phyloP scores from a whole-genome alignment of 2,329 filamentous ascomycete species.

The Exserohilum rostratum region DNA sequence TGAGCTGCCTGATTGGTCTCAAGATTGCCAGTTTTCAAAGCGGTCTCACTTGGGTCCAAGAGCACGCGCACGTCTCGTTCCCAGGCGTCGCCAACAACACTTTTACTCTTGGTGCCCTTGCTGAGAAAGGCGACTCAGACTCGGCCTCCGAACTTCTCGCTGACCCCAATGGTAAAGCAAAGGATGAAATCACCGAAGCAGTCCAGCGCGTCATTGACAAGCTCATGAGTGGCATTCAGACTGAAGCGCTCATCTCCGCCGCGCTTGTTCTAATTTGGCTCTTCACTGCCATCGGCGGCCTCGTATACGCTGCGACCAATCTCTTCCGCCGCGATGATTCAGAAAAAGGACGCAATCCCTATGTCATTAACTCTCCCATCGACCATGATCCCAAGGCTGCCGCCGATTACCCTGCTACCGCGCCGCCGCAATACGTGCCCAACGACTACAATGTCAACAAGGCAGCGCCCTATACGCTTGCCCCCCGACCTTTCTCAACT shows the following conservation, averaged over 20 bases:
- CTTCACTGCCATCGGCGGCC: slow-evolving; percentile 75
- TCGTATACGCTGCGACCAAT: slow-evolving; percentile 68
- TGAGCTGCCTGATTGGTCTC: slow-evolving; percentile 85
- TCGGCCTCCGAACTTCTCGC: slow-evolving; percentile 76
- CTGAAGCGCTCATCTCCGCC: slow-evolving; percentile 80
- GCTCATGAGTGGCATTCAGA: slow-evolving; percentile 70
- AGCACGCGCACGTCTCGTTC: slow-evolving; percentile 82
- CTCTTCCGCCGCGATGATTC: slow-evolving; percentile 63
- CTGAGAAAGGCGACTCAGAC: slow-evolving; percentile 55
- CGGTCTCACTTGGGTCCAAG: slow-evolving; percentile 90
- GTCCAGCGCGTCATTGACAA: slow-evolving; percentile 72
- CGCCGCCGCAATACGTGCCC: slow-evolving; percentile 51
- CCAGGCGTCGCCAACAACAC: slow-evolving; percentile 79
- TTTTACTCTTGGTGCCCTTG: slow-evolving; percentile 78
- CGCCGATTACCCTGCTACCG: slow-evolving; percentile 38
- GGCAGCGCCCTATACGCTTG: slow-evolving; percentile 55
- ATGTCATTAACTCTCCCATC: slow-evolving; percentile 40
- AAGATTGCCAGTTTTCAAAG: slow-evolving; percentile 86
- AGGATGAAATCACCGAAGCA: slow-evolving; percentile 80
- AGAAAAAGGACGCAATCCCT: slow-evolving; percentile 27
- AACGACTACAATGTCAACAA: slow-evolving; percentile 52
- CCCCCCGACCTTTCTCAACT: slow-evolving; percentile 52
- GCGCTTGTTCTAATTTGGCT: slow-evolving; percentile 78
- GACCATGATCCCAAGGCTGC: slow-evolving; percentile 28
- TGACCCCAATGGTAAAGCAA: slow-evolving; percentile 73